Evolutionary conservation across 106 monocot genomes (phyloP), one percentile per base, ranked within the genome.

Genomic region (Ottelia alismoides): DNA sequence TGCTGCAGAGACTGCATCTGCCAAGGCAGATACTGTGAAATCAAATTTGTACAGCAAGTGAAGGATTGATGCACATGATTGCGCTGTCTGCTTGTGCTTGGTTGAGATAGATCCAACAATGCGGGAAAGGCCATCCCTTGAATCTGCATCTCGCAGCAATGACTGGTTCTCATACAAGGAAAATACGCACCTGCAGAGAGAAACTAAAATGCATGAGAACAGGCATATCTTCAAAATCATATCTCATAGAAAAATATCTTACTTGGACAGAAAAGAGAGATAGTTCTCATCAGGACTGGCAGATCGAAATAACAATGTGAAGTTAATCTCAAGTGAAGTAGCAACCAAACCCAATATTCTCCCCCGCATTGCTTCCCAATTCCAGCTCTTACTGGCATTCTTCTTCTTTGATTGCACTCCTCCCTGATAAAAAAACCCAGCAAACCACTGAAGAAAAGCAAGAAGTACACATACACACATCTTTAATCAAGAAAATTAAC

Each of bases 31-130:
- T 11, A 83, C 85, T 2, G 85, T 31, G 25, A 79, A 98, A 30
- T 90, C 90, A 57, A 98, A 98, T 57, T 85, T 98, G 69, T 85
- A 64, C 22, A 90, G 66, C 63, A 98, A 57, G 61, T 83, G 72
- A 35, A 90, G 70, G 70, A 98, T 77, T 6, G 98, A 82, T 20
- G 74, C 90, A 31, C 78, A 82, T 28, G 71, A 61, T 51, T 90
- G 79, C 53, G 73, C 65, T 11, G 64, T 64, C 18, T 67, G 51
- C 3, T 68, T 58, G 48, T 79, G 67, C 53, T 86, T 98, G 14
- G 85, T 83, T 0, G 89, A 68, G 52, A 98, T 63, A 7, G 79
- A 53, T 3, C 90, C 85, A 28, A 90, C 70, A 28, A 83, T 82
- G 21, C 75, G 79, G 12, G 78, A 69, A 29, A 98, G 72, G 27